Base-by-base conservation (phyloP, 768 basidiomycete genomes). In the Leccinum disarticulatum region DNA sequence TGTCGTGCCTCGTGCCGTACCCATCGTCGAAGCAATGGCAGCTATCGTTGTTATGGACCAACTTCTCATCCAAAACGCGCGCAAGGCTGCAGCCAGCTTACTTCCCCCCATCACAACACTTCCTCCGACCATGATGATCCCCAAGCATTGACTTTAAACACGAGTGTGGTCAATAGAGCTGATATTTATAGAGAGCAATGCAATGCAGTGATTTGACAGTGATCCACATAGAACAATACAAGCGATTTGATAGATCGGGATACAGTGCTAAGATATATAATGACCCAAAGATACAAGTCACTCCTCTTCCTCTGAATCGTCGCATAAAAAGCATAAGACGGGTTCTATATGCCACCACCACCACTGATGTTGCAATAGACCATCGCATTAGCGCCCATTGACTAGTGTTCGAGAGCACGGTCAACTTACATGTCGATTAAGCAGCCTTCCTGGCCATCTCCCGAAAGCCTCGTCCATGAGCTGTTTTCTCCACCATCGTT, bases 21-120 rank as follows among this genome's bases (percentile, higher is more conserved):
- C 97, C 47, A 99, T 99, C 67, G 96, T 98, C 48, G 97, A 99
- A 77, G 87, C 93, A 1, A 99, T 99, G 97, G 94, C 96, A 0
- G 88, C 90, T 28, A 81, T 98, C 52, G 96, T 98, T 60, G 82
- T 97, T 64, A 93, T 99, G 88, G 97, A 99, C 72, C 85, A 90
- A 68, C 80, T 98, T 59, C 81, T 98, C 43, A 86, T 92, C 59
- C 96, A 98, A 76, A 91, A 93, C 64, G 81, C 95, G 9, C 86
- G 96, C 53, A 81, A 81, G 70, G 79, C 87, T 1, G 84, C 95
- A 2, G 82, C 88, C 7, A 77, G 83, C 52, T 77, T 94, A 38
- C 82, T 98, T n/a, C 93, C 95, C 19, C 80, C 90, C 31, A 74
- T 95, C 67, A 88, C 85, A 25, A 93, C 92, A n/a, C 81, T 98